Evolutionary conservation across 139 green algal species (phyloP).

Genomic region (Edaphochlamys debaryana): DNA sequence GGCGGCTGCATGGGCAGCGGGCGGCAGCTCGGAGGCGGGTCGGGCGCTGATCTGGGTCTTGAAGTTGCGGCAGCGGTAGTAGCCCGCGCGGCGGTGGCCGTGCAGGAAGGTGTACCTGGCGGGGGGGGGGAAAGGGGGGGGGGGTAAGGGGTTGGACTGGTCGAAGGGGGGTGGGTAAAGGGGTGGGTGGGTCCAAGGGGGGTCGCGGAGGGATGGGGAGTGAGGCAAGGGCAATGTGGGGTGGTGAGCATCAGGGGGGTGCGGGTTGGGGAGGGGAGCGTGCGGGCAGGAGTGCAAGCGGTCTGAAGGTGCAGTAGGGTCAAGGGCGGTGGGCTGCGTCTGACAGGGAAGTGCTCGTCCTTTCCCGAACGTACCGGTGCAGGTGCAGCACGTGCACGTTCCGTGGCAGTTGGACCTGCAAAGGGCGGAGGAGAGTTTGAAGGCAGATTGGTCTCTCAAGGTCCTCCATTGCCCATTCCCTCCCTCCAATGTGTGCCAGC

Average conservation of each 20-base stretch:
- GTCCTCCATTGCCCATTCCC: too few relatives aligned
- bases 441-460: too few relatives aligned
- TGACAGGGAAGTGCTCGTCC: too few relatives aligned
- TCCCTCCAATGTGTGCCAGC: too few relatives aligned
- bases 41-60: slow-evolving; percentile 26
- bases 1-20: too few relatives aligned
- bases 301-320: too few relatives aligned
- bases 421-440: neutral
- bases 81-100: slow-evolving; percentile 53
- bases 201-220: too few relatives aligned
- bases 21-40: neutral
- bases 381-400: slow-evolving; percentile 35
- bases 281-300: too few relatives aligned
- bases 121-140: neutral
- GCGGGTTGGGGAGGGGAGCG: too few relatives aligned
- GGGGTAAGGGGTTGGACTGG: neutral
- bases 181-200: neutral
- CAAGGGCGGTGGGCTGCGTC: too few relatives aligned
- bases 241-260: too few relatives aligned
- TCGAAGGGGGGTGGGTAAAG: neutral
- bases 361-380: neutral
- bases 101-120: slow-evolving; percentile 52
- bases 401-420: slow-evolving; percentile 28
- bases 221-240: too few relatives aligned
- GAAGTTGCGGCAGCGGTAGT: slow-evolving; percentile 55